These are phyloP conservation scores for Colletotrichum truncatum DNA, from an alignment of 2,329 filamentous ascomycete genomes.

Conservation along the genomic window DNA sequence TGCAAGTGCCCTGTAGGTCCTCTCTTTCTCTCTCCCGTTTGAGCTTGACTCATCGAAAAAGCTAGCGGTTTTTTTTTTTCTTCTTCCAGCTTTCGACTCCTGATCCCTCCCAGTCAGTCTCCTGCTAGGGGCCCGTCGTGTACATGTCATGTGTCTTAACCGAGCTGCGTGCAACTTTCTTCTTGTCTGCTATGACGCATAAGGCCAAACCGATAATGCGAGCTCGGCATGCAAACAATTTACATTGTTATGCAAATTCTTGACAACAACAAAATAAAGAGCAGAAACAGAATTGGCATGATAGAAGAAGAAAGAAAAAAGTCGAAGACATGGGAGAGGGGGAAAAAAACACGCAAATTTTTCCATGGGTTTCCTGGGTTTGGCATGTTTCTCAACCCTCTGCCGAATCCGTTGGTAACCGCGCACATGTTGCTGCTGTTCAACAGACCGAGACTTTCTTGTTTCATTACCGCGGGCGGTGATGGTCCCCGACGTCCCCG, in stretches of 20 bases:
- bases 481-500: too few species aligned
- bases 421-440: not conserved
- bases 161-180: not conserved
- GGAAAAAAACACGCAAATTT: too few species aligned
- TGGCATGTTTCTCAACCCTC: not conserved
- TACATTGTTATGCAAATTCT: constrained; percentile 7
- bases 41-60: constrained; percentile 29
- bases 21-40: not conserved
- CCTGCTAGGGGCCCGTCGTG: not conserved
- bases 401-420: not conserved
- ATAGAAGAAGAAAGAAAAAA: not conserved
- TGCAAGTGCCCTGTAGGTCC: not conserved
- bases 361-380: not conserved
- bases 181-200: not conserved
- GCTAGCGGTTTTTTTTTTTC: too few species aligned
- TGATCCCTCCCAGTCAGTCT: not conserved
- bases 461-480: constrained; percentile 11
- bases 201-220: not conserved
- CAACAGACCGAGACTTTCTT: constrained; percentile 6
- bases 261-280: not conserved
- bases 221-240: too few species aligned
- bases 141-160: not conserved
- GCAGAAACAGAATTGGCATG: not conserved
- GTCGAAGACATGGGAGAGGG: too few species aligned
- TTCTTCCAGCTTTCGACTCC: not conserved